Evolutionary conservation across 2,329 filamentous ascomycete genomes (phyloP), one percentile per base, ranked within the genome.

Genomic region (Cercospora nicotianae): DNA sequence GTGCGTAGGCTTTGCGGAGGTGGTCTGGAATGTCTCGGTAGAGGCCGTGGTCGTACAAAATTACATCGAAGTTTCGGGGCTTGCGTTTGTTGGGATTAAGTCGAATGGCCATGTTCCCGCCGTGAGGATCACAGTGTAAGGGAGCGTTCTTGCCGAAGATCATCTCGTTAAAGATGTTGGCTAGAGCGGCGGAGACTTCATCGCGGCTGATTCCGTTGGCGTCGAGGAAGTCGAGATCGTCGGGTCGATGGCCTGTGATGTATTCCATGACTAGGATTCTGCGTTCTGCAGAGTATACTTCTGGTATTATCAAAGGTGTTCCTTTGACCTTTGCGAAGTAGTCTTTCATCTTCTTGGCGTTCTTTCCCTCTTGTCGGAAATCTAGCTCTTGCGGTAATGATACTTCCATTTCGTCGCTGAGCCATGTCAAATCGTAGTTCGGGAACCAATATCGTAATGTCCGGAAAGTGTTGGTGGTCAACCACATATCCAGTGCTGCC

Each of bases 91-190:
- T 81, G 4, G 85, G 79, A 76, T 94, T 95, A 78, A 92, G 89
- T 51, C 94, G 89, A 69, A 99, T 93, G 23, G 95, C 94, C 65
- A 99, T 91, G 77, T 99, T 99, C 57, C 95, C 95, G 59, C 94
- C 95, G 77, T 99, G 95, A 0, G 95, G 95, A 77, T 99, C 95
- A 81, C 95, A 99, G 81, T 99, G 95, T 45, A 99, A 83, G 0
- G 95, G 93, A 0, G 94, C 94, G 67, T 90, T 87, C 63, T 90
- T 87, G 60, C 94, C 94, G 73, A 99, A 99, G 73, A 99, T 97
- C 95, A 99, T 99, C 79, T 98, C 94, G 83, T 99, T 99, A 86
- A 99, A 99, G 67, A 99, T 93, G 67, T 90, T 89, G 0, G 95
- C 91, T 3, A 99, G 84, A 0, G 93, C 91, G 1, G 94, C 94